phyloP scores from a whole-genome alignment of 2,329 filamentous ascomycete species.

The Aspergillus sp. region DNA sequence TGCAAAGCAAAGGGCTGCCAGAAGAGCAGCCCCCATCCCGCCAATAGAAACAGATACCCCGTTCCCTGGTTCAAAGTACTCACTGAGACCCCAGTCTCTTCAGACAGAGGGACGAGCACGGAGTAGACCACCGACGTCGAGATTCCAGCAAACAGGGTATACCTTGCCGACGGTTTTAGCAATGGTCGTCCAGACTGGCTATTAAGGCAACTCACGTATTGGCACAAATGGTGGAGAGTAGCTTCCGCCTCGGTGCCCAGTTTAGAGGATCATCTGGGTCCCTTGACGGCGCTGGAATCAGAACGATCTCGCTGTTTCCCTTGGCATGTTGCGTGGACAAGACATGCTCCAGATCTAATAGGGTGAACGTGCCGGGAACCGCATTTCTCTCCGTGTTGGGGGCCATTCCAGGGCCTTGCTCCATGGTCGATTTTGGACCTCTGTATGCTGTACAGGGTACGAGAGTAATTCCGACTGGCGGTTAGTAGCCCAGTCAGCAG shows the following conservation, averaged over 20 bases:
- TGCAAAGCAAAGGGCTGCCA: constrained; percentile 43
- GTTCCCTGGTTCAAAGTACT: constrained; percentile 32
- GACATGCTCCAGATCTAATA: constrained; percentile 35
- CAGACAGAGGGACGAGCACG: constrained; percentile 29
- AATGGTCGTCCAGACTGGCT: background rate
- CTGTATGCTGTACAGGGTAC: too few relatives aligned
- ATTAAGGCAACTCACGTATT: constrained; percentile 26
- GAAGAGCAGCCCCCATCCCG: constrained; percentile 39
- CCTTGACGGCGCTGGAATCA: constrained; percentile 36
- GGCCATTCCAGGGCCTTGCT: constrained; percentile 12
- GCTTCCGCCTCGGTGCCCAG: constrained; percentile 38
- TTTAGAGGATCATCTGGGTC: constrained; percentile 43
- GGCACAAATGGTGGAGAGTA: constrained; percentile 35
- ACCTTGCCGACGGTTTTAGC: constrained; percentile 16
- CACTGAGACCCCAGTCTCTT: constrained; percentile 29
- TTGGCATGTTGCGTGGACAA: constrained; percentile 24
- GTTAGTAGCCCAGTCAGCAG: too few relatives aligned
- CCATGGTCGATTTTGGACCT: too few relatives aligned
- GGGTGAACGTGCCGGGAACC: constrained; percentile 38
- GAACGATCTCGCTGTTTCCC: constrained; percentile 31
- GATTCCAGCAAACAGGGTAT: constrained; percentile 32
- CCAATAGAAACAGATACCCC: constrained; percentile 35
- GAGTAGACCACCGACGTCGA: constrained; percentile 33
- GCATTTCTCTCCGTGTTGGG: constrained; percentile 19
- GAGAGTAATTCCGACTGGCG: too few relatives aligned